Evolutionary conservation across 768 basidiomycete genomes (phyloP).

Genomic region (Rubroboletus pulcherrimus): DNA sequence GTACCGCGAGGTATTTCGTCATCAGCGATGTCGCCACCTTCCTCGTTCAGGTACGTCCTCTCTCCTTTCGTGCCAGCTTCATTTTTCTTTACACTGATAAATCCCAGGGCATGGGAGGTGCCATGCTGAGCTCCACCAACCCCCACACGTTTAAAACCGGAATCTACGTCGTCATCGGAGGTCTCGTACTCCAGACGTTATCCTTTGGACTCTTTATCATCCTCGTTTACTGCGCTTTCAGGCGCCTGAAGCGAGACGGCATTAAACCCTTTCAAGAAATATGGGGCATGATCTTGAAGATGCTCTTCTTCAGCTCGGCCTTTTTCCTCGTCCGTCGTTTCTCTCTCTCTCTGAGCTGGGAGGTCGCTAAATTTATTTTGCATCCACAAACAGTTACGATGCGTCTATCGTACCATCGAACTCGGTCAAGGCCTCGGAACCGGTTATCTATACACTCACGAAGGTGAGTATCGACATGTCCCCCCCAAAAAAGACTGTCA

Average conservation of each 20-base stretch:
- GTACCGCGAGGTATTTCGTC: conserved; percentile 23
- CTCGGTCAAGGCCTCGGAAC: conserved; percentile 14
- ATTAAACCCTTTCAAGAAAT: conserved; percentile 3
- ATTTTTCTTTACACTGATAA: not conserved
- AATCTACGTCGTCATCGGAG: conserved; percentile 21
- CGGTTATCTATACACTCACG: conserved; percentile 21
- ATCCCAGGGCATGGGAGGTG: conserved; percentile 23
- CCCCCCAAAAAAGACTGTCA: too few relatives aligned
- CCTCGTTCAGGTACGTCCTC: conserved; percentile 24
- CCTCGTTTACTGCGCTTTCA: conserved; percentile 11
- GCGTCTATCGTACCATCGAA: conserved; percentile 29
- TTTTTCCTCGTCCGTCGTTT: conserved; percentile 24
- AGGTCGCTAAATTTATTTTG: not conserved
- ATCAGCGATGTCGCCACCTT: conserved; percentile 27
- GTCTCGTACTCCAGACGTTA: conserved; percentile 22
- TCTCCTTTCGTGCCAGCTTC: not conserved
- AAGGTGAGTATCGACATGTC: conserved; percentile 9
- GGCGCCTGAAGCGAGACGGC: conserved; percentile 11
- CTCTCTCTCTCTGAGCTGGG: not conserved
- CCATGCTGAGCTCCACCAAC: conserved; percentile 10
- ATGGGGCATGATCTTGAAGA: conserved; percentile 20
- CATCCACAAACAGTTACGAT: conserved; percentile 12
- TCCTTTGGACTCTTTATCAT: conserved; percentile 24
- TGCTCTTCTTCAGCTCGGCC: conserved; percentile 23
- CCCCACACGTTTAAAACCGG: conserved; percentile 7